Evolutionary conservation across 495 filamentous ascomycete genomes (phyloP).

Genomic region (Tirmania nivea): DNA sequence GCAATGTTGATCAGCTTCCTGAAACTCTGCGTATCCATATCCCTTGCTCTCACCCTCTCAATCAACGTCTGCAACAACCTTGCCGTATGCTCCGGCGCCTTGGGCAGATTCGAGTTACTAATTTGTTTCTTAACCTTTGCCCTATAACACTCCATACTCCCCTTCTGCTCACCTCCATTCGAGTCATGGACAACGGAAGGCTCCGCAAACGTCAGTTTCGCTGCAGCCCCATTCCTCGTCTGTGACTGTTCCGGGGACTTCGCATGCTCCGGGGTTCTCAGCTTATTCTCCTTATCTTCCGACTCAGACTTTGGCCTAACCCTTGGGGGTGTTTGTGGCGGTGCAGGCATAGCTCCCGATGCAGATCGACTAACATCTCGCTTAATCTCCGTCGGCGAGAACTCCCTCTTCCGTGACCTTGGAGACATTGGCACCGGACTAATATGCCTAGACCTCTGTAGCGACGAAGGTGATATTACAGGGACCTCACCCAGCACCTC

Average conservation of each 20-base stretch:
- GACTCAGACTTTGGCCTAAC: background rate
- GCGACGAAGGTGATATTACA: background rate
- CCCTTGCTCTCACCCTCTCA: constrained; percentile 42
- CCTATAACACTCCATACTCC: constrained; percentile 18
- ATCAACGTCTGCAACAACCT: constrained; percentile 57
- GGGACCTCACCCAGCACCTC: constrained; percentile 17
- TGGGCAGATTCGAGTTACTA: constrained; percentile 20
- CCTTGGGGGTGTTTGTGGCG: constrained; percentile 1
- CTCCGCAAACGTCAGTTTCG: background rate
- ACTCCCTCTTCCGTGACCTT: constrained; percentile 30
- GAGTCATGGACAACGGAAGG: constrained; percentile 1
- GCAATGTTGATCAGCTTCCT: constrained; percentile 68
- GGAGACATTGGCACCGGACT: constrained; percentile 25
- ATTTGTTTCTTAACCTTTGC: constrained; percentile 15
- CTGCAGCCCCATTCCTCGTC: constrained; percentile 3
- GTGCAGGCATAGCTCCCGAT: constrained; percentile 12
- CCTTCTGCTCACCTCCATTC: constrained; percentile 7
- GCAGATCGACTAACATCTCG: constrained; percentile 12
- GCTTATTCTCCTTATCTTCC: constrained; percentile 2
- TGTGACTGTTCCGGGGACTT: background rate
- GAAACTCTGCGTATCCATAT: constrained; percentile 70
- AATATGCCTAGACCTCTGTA: constrained; percentile 9
- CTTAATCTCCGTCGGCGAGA: constrained; percentile 29
- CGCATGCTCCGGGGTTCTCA: background rate
- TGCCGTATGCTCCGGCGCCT: constrained; percentile 28